Evolutionary conservation across 257 asterid genomes (phyloP), one percentile per base, ranked within the genome.

Genomic region (Scutellaria minor): DNA sequence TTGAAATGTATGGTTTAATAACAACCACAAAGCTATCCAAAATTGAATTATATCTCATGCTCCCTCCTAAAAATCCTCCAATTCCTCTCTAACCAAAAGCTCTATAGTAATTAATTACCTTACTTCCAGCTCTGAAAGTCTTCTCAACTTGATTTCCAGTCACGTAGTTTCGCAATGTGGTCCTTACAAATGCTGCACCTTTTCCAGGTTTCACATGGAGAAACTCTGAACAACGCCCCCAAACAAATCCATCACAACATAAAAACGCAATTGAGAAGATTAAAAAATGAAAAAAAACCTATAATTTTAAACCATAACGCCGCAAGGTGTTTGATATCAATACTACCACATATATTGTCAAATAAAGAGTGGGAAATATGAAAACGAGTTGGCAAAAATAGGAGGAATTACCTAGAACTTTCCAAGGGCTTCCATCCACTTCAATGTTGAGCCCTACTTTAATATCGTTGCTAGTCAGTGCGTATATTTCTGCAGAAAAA

Each of bases 191-290:
- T 31, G 99, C 97, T 20, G 99, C 98, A 50, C 98, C 98, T 74
- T 92, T 95, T 27, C 99, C 99, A 80, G 97, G 98, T 81, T 95
- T 95, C 41, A 95, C 97, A 78, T 92, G 98, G 73, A 92, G 97
- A 82, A 95, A 92, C 84, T 92, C 99, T 94, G 74, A 63, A 70
- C 42, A 82, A 64, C 69, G 54, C 79, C 59, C 75, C 11, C 7
- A 51, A 74, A 27, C 42, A 75, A 66, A 55, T 24, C 11, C 59
- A 69, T 59, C 51, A 53, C 51, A 48, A 64, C 6, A 2, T 3
- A 53, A 37, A 71, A 54, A 50, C 12, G 20, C 68, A 64, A 64
- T n/a, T 7, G 2, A 48, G 59, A 37, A 5, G 4, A 27, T 7
- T 4, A 48, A 66, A 37, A 5, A 6, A 27, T 0, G 18, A 41